Evolutionary conservation across 2,329 filamentous ascomycete genomes (phyloP), one percentile per base, ranked within the genome.

Genomic region (Plenodomus biglobosus): DNA sequence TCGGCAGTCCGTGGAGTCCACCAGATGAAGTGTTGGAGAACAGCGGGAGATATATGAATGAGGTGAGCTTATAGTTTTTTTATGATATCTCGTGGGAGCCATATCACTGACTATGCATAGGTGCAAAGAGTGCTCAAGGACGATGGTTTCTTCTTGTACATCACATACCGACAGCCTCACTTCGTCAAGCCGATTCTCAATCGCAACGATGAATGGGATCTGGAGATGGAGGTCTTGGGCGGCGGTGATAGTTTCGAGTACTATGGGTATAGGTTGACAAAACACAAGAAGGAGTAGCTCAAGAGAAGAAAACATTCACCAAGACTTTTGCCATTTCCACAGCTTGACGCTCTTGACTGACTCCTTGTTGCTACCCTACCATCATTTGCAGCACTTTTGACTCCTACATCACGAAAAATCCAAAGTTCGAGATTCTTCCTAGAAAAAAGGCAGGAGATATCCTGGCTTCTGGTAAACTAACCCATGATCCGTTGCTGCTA

Each of bases 1-100:
- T 79, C 56, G 79, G 80, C 2, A 80, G 75, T 52, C 75, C 75
- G 0, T 82, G 79, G 79, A 75, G 68, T 50, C 80, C 80, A 1
- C 79, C 78, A 0, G 69, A 74, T 6, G 75, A 79, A 27, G 78
- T 81, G 0, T 55, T 69, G 30, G 66, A 76, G 0, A 81, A 80
- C 55, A 79, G 75, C 6, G 61, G 71, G 4, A 66, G 64, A 19
- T 83, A 83, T 55, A 65, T 82, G 6, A 65, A 71, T 18, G 78
- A 83, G 71, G 79, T 80, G 59, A 46, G 53, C 40, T 8, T 17
- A 41, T 1, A 8, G 7, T 8, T 5, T 5, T 11, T 24, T 11
- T 6, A 11, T 11, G 5, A 24, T 5, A 24, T 24, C 22, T 24
- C 11, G 22, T 24, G 22, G 22, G 22, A 24, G 11, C 11, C 11